Evolutionary conservation across 164 flowering plant species (phyloP), one percentile per base, ranked within the genome.

Genomic region (Liquidambar formosana): DNA sequence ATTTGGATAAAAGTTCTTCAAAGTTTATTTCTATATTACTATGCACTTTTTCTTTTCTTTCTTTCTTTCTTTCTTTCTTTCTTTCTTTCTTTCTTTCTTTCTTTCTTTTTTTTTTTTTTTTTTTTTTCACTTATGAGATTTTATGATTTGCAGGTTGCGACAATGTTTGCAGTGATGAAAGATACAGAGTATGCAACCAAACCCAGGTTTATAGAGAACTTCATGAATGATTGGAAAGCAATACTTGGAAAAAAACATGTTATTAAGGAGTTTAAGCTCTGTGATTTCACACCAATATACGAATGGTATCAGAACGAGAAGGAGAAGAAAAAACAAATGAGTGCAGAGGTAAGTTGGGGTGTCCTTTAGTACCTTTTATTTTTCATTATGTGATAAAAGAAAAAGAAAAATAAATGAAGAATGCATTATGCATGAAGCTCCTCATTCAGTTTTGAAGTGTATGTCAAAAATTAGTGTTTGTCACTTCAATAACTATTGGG

Each of bases 241-340:
- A 49, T 93, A 74, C 88, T 96, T 43, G 98, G 98, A 12, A 85
- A 78, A 65, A 89, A 90, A 56, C 98, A 96, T 77, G 74, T 87
- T 0, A 90, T 96, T 73, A 91, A 96, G 81, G 85, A 88, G 45
- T 81, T 96, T 81, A 85, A 84, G 61, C 81, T 78, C 15, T 96
- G 99, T 78, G 96, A 96, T 80, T 96, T 96, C 73, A 87, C 81
- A 43, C 99, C 99, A 28, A 93, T 96, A 74, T 90, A 93, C 78
- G 94, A 93, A 44, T 96, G 99, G 99, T 89, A 86, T 79, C 85
- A 88, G 71, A 73, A 41, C 43, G 98, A 93, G 77, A 96, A 92
- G 77, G 99, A 96, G 82, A 93, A 89, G 87, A 96, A 89, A 83
- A 96, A 96, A 71, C 98, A 92, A 76, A 89, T 93, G 97, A 96